phyloP scores from a whole-genome alignment of 176 grass and related monocot genomes.

The Eleusine coracana region DNA sequence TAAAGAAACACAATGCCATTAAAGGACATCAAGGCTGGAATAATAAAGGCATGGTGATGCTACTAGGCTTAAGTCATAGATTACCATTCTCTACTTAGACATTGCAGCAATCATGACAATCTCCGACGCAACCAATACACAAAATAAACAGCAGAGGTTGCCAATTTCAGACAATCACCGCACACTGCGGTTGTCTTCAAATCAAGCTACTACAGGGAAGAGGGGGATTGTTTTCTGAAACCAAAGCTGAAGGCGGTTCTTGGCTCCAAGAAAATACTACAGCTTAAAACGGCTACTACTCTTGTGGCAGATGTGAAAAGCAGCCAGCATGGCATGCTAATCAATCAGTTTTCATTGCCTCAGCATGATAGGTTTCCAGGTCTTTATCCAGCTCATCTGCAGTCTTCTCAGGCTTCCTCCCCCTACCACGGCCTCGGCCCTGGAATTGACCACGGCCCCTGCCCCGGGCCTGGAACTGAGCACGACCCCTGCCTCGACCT shows the following conservation, averaged over 20 bases:
- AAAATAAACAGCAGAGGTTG: slow-evolving; percentile 36
- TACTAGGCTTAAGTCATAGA: not conserved
- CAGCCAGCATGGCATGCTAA: not conserved
- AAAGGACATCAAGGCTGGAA: not conserved
- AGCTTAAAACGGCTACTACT: slow-evolving; percentile 18
- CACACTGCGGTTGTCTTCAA: not conserved
- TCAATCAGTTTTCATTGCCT: slow-evolving; percentile 71
- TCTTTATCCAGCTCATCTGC: slow-evolving; percentile 88
- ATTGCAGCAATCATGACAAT: slow-evolving; percentile 5
- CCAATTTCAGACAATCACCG: slow-evolving; percentile 30
- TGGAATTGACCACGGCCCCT: slow-evolving; percentile 45
- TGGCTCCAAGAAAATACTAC: slow-evolving; percentile 19
- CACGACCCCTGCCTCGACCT: slow-evolving; percentile 39
- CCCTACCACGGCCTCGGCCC: slow-evolving; percentile 42
- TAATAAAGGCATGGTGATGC: not conserved
- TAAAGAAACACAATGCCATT: not conserved
- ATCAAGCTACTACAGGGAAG: not conserved
- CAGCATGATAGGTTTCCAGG: slow-evolving; percentile 68
- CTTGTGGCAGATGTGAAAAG: slow-evolving; percentile 13
- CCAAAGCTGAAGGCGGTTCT: slow-evolving; percentile 16
- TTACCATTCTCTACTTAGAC: not conserved
- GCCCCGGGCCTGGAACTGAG: slow-evolving; percentile 22
- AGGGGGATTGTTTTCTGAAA: slow-evolving; percentile 21
- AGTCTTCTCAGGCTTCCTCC: slow-evolving; percentile 62
- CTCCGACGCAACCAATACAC: slow-evolving; percentile 13